These are phyloP conservation scores for Ogataea dorogensis DNA, from an alignment of 805 yeast species.

Conservation along the genomic window DNA sequence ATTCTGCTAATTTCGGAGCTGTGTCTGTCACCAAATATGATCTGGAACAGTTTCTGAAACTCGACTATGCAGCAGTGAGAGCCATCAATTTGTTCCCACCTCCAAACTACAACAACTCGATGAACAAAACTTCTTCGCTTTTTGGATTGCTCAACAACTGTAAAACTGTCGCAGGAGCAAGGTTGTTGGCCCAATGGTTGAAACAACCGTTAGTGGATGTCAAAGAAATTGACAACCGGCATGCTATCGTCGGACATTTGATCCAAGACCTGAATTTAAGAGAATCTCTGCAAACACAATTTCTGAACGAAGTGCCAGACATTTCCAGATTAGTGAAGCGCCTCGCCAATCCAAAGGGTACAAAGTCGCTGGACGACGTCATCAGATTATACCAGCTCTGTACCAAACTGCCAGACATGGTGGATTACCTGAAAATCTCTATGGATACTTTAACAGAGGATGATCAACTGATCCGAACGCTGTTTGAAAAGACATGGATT, in stretches of 20 bases:
- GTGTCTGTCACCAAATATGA: constrained; percentile 64
- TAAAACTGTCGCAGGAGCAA: constrained; percentile 84
- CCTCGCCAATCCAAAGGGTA: constrained; percentile 41
- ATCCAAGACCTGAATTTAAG: constrained; percentile 69
- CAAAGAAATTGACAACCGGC: constrained; percentile 62
- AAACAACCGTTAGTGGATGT: constrained; percentile 86
- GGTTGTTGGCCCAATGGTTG: constrained; percentile 89
- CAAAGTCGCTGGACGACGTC: constrained; percentile 80
- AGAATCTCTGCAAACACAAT: constrained; percentile 61
- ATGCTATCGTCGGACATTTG: constrained; percentile 68
- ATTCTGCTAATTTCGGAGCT: constrained; percentile 52
- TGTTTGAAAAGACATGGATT: constrained; percentile 55
- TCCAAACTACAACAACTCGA: constrained; percentile 43
- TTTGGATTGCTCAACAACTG: constrained; percentile 86
- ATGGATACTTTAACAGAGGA: constrained; percentile 33
- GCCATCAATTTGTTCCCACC: constrained; percentile 85
- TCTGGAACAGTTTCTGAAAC: constrained; percentile 77
- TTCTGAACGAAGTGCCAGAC: constrained; percentile 77
- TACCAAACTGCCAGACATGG: constrained; percentile 64
- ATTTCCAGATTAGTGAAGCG: constrained; percentile 72
- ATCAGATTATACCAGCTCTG: constrained; percentile 83
- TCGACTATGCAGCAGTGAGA: constrained; percentile 86
- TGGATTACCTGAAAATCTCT: constrained; percentile 48
- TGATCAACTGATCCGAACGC: constrained; percentile 27
- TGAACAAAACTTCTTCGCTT: constrained; percentile 49